phyloP scores from a whole-genome alignment of 352 stramenopile genomes.

The Blastocystis sp. region DNA sequence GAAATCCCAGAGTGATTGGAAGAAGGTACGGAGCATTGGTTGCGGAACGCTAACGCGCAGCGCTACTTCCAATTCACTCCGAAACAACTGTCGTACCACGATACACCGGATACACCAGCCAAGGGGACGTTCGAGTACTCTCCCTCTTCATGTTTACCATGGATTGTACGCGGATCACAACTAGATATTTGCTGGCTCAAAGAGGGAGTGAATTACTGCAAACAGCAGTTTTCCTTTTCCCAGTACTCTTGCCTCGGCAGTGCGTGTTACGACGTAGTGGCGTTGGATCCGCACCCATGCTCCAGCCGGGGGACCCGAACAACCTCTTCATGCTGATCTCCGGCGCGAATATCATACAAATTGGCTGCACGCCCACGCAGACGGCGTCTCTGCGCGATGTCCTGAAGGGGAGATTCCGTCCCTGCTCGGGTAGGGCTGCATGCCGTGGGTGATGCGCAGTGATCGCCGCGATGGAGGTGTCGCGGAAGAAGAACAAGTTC shows the following conservation, averaged over 20 bases:
- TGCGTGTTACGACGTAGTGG: constrained; percentile 14
- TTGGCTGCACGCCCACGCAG: constrained; percentile 32
- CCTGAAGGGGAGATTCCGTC: constrained; percentile 16
- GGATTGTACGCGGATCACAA: neutral
- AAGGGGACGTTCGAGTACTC: constrained; percentile 65
- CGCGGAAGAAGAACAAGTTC: constrained; percentile 68
- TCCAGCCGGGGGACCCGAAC: neutral
- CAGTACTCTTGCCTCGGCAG: neutral
- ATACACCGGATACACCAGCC: constrained; percentile 36
- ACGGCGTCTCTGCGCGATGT: constrained; percentile 29
- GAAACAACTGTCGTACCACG: constrained; percentile 65
- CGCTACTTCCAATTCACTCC: constrained; percentile 53
- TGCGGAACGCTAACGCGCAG: neutral
- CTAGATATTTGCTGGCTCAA: constrained; percentile 68
- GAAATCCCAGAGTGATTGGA: constrained; percentile 64
- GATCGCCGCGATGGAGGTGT: constrained; percentile 35
- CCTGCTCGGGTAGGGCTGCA: constrained; percentile 16
- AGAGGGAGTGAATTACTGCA: constrained; percentile 61
- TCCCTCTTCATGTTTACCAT: neutral
- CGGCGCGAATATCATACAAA: constrained; percentile 42
- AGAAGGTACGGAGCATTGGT: constrained; percentile 18
- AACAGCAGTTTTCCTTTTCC: constrained; percentile 52
- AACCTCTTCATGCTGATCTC: constrained; percentile 62
- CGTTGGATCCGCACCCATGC: constrained; percentile 9
- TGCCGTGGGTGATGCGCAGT: neutral